Evolutionary conservation across 495 filamentous ascomycete species (phyloP), one percentile per base, ranked within the genome.

Genomic region (Penicillium odoratum): DNA sequence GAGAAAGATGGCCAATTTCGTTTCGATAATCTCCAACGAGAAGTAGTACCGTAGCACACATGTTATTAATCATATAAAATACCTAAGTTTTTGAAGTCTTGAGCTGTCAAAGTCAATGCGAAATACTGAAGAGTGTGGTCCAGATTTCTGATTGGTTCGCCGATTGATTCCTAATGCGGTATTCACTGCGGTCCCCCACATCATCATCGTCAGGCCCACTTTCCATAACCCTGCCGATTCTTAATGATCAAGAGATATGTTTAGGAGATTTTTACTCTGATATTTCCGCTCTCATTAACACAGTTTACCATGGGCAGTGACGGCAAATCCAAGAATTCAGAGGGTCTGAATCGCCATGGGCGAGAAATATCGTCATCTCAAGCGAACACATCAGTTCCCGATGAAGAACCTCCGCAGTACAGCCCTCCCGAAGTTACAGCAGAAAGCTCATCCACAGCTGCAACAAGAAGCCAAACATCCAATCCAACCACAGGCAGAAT

Each of bases 351-450:
- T 11, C 25, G n/a, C n/a, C 11, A 49, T 26, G 55, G 46, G 38
- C 13, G 36, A 26, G 47, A 50, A 15, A 28, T 25, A 30, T 55
- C 52, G 15, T 18, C 15, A 5, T 33, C 54, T 42, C 11, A 13
- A 21, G 26, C 34, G 15, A 40, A 30, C 10, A 15, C 55, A 31
- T 43, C 45, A 6, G 11, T 7, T n/a, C 25, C 34, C 4, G n/a
- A 57, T 34, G 34, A 36, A 34, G 48, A 58, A 28, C 56, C 34
- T 15, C 56, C 56, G 7, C 56, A 49, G 9, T 58, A 58, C 30
- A 45, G 38, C 18, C 48, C 48, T 16, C 36, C 51, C 8, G 18
- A 38, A n/a, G 28, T 33, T n/a, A 11, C 18, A 29, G 21, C 28
- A 9, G 8, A 7, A 31, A 31, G 29, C 16, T 26, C 31, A 15